Conservation (phyloP, 2,329 filamentous ascomycete genomes). For the Pseudogymnoascus sp. region DNA sequence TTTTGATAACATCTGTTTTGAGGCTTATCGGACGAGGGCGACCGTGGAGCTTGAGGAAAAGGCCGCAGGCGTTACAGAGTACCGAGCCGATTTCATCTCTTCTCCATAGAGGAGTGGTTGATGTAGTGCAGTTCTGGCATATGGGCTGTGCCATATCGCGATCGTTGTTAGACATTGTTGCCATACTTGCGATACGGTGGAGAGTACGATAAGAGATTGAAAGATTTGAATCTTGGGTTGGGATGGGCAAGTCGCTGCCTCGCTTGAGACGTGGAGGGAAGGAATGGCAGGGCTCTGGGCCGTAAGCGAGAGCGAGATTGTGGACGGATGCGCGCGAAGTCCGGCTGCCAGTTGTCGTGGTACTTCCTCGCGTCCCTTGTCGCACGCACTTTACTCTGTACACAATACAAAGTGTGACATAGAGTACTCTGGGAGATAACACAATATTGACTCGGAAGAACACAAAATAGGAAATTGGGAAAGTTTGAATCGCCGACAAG, state of each 20-base stretch:
- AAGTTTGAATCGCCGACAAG: slow-evolving; percentile 14
- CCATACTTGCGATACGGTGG: slow-evolving; percentile 33
- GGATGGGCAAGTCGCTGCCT: slow-evolving; percentile 8
- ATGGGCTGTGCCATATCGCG: slow-evolving; percentile 67
- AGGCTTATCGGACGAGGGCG: slow-evolving; percentile 87
- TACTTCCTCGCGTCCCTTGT: not conserved
- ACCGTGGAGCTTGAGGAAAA: slow-evolving; percentile 95
- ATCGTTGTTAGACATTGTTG: slow-evolving; percentile 40
- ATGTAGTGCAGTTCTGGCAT: slow-evolving; percentile 93
- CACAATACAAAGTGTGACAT: not conserved
- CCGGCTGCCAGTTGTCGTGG: slow-evolving; percentile 1
- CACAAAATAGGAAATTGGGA: not conserved
- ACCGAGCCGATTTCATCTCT: slow-evolving; percentile 93
- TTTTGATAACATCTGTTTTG: slow-evolving; percentile 99
- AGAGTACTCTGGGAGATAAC: not conserved
- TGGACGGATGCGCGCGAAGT: slow-evolving; percentile 15
- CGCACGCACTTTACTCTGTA: not conserved
- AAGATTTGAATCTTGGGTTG: slow-evolving; percentile 11
- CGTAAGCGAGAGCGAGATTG: slow-evolving; percentile 6
- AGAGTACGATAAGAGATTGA: slow-evolving; percentile 11
- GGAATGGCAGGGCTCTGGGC: slow-evolving; percentile 3
- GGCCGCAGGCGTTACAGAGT: slow-evolving; percentile 94
- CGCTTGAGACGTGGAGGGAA: not conserved
- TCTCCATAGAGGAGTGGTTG: slow-evolving; percentile 93
- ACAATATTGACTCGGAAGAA: not conserved